Conservation (phyloP, 345 rosid species). For the Psidium friedrichsthalianum region DNA sequence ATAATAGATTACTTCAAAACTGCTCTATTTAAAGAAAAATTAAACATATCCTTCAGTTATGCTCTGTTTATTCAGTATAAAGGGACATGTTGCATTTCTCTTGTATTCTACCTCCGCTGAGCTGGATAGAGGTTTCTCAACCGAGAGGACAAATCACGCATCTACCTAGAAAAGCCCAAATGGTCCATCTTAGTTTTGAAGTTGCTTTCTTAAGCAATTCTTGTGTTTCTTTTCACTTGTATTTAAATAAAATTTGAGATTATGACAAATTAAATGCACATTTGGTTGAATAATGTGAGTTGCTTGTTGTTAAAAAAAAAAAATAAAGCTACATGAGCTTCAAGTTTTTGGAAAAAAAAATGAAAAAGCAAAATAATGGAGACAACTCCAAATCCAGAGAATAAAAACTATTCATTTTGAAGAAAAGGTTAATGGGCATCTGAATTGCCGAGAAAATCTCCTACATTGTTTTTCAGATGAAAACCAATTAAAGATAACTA, state of each 20-base stretch:
- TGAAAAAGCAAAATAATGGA: too few relatives aligned
- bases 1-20: background rate
- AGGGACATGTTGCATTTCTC: background rate
- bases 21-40: background rate
- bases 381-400: too few relatives aligned
- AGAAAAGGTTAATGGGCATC: too few relatives aligned
- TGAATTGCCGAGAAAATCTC: too few relatives aligned
- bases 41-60: background rate
- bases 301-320: too few relatives aligned
- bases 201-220: background rate
- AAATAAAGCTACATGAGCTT: too few relatives aligned
- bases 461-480: too few relatives aligned
- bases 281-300: too few relatives aligned
- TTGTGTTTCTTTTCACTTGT: background rate
- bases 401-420: too few relatives aligned
- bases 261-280: background rate
- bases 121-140: background rate
- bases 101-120: background rate
- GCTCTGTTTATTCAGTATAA: background rate
- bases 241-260: background rate
- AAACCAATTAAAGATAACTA: too few relatives aligned
- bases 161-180: background rate
- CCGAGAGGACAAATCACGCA: background rate
- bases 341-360: too few relatives aligned
- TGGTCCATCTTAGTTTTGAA: background rate